phyloP scores from a whole-genome alignment of 2,329 filamentous ascomycete genomes.

The Xylaria sp. region DNA sequence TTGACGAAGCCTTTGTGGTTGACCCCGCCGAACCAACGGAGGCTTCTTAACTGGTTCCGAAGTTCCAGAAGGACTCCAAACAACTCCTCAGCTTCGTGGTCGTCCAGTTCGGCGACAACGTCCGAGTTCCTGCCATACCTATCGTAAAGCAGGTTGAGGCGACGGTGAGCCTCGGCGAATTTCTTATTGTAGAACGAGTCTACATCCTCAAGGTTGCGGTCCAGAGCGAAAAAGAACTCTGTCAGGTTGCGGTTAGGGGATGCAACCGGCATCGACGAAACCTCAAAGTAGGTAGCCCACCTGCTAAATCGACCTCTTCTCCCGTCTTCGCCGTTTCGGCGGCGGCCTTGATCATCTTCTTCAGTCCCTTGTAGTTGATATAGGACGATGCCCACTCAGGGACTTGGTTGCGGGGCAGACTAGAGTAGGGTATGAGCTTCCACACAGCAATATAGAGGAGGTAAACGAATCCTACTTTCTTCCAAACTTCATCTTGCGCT shows the following conservation, averaged over 20 bases:
- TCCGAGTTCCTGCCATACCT: constrained; percentile 79
- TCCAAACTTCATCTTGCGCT: constrained; percentile 61
- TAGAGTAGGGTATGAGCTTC: constrained; percentile 37
- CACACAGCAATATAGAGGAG: constrained; percentile 1
- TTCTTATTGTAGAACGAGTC: constrained; percentile 98
- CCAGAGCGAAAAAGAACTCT: constrained; percentile 97
- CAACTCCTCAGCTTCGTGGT: constrained; percentile 88
- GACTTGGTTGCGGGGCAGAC: constrained; percentile 79
- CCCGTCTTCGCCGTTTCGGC: constrained; percentile 67
- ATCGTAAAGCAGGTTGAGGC: constrained; percentile 83
- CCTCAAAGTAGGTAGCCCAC: constrained; percentile 58
- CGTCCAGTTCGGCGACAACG: constrained; percentile 72
- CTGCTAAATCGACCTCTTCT: constrained; percentile 83
- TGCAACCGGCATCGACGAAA: constrained; percentile 38
- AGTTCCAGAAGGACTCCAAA: constrained; percentile 89
- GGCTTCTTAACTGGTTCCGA: constrained; percentile 81
- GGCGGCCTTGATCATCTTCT: constrained; percentile 90
- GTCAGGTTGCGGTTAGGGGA: constrained; percentile 44
- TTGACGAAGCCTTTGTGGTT: constrained; percentile 95
- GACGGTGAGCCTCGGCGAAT: constrained; percentile 79
- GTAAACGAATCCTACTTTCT: constrained; percentile 53
- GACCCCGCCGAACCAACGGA: constrained; percentile 98
- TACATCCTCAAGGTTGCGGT: constrained; percentile 96
- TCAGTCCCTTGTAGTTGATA: constrained; percentile 89
- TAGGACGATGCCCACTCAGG: constrained; percentile 84